Evolutionary conservation across 805 yeast genomes (phyloP).

Genomic region (Ascoidea tarda): DNA sequence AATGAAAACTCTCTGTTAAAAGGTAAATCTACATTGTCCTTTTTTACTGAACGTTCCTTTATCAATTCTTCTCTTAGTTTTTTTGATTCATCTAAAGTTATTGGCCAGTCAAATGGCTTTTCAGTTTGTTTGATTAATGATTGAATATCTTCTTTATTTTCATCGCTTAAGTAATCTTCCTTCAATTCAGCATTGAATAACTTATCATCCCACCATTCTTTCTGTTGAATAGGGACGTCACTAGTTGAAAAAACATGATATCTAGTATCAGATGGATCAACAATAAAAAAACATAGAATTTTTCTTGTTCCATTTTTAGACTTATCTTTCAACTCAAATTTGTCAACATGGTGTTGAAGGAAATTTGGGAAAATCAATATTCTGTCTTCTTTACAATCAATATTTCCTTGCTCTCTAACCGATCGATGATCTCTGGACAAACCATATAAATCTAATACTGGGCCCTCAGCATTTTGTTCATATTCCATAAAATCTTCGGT

Average conservation of each 20-base stretch:
- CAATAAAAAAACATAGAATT: conserved; percentile 25
- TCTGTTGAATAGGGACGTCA: conserved; percentile 25
- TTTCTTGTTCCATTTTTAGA: conserved; percentile 24
- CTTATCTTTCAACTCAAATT: conserved; percentile 22
- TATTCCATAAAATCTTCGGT: conserved; percentile 20
- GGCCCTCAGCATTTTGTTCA: conserved; percentile 20
- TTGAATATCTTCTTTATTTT: conserved; percentile 1
- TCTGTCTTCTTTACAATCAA: conserved; percentile 16
- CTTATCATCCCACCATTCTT: conserved; percentile 19
- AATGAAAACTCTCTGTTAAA: conserved; percentile 16
- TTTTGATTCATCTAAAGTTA: conserved; percentile 16
- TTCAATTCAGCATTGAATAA: conserved; percentile 1
- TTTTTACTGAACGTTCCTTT: conserved; percentile 18
- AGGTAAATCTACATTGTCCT: conserved; percentile 10
- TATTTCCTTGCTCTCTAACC: conserved; percentile 16
- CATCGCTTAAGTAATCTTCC: conserved; percentile 2
- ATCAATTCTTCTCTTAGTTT: conserved; percentile 18
- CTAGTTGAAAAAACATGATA: conserved; percentile 16
- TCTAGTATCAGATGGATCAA: conserved; percentile 21
- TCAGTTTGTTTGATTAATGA: not conserved
- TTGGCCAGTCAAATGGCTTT: conserved; percentile 10
- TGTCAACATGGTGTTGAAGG: conserved; percentile 25
- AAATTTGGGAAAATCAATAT: conserved; percentile 24
- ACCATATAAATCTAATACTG: conserved; percentile 17
- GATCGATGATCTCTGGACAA: conserved; percentile 18